Base-by-base conservation (phyloP, 2,329 filamentous ascomycete genomes). In the Pseudogymnoascus sp. region DNA sequence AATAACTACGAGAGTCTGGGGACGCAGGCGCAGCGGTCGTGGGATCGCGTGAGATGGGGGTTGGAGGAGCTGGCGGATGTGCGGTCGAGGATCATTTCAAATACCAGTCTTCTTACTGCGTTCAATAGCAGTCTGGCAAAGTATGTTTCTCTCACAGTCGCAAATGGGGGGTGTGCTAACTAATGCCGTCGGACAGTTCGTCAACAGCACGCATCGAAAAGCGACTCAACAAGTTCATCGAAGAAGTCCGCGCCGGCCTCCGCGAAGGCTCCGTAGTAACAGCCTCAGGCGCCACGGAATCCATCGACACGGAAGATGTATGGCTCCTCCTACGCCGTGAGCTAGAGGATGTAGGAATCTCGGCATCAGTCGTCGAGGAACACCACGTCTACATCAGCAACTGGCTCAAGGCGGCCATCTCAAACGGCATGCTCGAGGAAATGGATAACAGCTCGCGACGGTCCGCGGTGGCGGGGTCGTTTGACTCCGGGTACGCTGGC, bases 1-100 rank as follows among this genome's bases (percentile, higher is more conserved):
- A 60, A 63, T 25, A 65, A 63, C 2, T 70, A 71, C 59, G 67
- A 71, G 13, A 67, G 63, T 55, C 64, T 70, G 36, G 68, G 67
- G 8, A 71, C 68, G 1, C 66, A 72, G 42, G 63, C 65, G 21
- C 65, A 69, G 65, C 65, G 68, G 29, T 68, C 67, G 18, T 72
- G 67, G 69, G 70, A 71, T 64, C 65, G 70, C 12, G 62, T 71
- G 64, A 66, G 64, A n/a, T 72, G 68, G 59, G 69, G 68, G 6
- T 55, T 69, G 4, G 63, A 68, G 58, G 65, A 72, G 12, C 59
- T 71, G n/a, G 65, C 66, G 7, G 69, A 72, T 61, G 64, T 72
- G 45, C 60, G 69, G 40, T 67, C 63, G 25, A 62, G 68, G 48
- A 63, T 70, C 15, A 66, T 69, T 40, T 67, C 64, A 61, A 68